These are phyloP conservation scores for Halophytophthora batemanensis DNA, from an alignment of 352 stramenopile species.

Conservation along the genomic window DNA sequence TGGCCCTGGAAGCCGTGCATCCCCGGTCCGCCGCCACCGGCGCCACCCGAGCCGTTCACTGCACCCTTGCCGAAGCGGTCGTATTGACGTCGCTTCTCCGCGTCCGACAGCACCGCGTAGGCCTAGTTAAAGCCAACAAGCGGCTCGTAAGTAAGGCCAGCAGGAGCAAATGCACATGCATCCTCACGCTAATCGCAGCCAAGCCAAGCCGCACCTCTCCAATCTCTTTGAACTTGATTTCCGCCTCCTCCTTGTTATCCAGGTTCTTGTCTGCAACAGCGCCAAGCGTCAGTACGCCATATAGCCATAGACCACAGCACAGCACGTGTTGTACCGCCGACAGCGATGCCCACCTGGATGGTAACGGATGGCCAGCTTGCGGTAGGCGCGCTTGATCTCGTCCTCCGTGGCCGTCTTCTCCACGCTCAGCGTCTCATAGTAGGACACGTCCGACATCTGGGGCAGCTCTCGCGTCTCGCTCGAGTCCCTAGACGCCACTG, in stretches of 20 bases:
- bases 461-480: background rate
- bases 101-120: slow-evolving; percentile 90
- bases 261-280: slow-evolving; percentile 78
- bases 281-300: background rate
- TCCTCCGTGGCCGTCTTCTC: slow-evolving; percentile 69
- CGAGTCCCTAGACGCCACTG: background rate
- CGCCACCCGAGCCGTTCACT: slow-evolving; percentile 38
- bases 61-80: slow-evolving; percentile 89
- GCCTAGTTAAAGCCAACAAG: slow-evolving; percentile 37
- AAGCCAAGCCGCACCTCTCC: slow-evolving; percentile 45
- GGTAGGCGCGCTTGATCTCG: slow-evolving; percentile 84
- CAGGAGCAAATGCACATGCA: background rate
- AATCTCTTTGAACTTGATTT: slow-evolving; percentile 90
- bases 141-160: background rate
- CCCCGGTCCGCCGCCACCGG: slow-evolving; percentile 27
- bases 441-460: slow-evolving; percentile 50
- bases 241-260: slow-evolving; percentile 84
- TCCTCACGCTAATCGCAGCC: background rate
- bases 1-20: slow-evolving; percentile 65
- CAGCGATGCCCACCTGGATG: slow-evolving; percentile 72
- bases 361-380: slow-evolving; percentile 85
- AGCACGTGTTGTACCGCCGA: background rate
- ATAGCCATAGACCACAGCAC: background rate
- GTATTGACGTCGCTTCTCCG: slow-evolving; percentile 85
- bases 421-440: slow-evolving; percentile 73